phyloP scores from a whole-genome alignment of 768 basidiomycete species.

The Xerocomus spinulosus region DNA sequence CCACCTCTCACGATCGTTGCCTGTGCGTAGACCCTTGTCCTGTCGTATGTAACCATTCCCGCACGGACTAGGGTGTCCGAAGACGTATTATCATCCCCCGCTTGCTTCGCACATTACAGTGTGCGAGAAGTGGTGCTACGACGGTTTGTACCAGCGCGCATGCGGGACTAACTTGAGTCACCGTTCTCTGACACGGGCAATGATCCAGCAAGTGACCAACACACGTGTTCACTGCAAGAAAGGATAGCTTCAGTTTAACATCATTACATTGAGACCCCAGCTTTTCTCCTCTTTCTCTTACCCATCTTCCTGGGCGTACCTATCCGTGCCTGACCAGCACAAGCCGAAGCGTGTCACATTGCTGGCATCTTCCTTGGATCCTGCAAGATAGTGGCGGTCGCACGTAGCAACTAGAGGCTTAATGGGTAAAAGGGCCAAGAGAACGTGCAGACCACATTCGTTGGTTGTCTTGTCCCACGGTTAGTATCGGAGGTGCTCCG shows the following conservation, averaged over 20 bases:
- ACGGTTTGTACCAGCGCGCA: slow-evolving; percentile 86
- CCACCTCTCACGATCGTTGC: slow-evolving; percentile 1
- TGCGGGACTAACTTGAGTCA: slow-evolving; percentile 61
- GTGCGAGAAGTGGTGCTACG: slow-evolving; percentile 81
- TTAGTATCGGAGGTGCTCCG: not conserved
- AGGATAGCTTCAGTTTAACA: not conserved
- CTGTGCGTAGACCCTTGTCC: slow-evolving; percentile 68
- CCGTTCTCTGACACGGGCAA: not conserved
- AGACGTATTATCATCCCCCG: slow-evolving; percentile 60
- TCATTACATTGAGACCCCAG: slow-evolving; percentile 16
- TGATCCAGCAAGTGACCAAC: not conserved
- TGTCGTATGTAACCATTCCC: slow-evolving; percentile 92
- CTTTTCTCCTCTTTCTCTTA: not conserved
- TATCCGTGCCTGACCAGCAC: slow-evolving; percentile 1
- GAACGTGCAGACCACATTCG: not conserved
- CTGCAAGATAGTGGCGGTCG: not conserved
- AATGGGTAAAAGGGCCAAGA: not conserved
- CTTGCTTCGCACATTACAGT: slow-evolving; percentile 70
- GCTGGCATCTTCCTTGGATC: not conserved
- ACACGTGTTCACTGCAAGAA: slow-evolving; percentile 1
- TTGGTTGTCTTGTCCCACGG: not conserved
- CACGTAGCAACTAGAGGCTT: not conserved
- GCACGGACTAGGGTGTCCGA: slow-evolving; percentile 53
- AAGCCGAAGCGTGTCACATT: not conserved
- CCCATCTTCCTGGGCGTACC: slow-evolving; percentile 1